Evolutionary conservation across 345 rosid species (phyloP).

Genomic region (Eucalyptus regnans): DNA sequence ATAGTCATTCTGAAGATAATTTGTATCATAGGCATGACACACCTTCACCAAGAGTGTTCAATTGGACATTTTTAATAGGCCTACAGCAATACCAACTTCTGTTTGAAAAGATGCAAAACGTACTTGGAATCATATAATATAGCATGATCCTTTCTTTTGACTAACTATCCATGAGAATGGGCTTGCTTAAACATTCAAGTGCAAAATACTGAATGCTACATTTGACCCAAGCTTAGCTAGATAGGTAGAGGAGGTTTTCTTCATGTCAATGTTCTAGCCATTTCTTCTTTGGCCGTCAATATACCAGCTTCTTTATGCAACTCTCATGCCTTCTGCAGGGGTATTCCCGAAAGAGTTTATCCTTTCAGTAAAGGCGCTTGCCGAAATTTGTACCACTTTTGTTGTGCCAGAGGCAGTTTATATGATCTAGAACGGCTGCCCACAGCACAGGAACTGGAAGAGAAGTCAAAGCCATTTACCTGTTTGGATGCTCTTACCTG

Average conservation of each 20-base stretch:
- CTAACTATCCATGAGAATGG: background rate
- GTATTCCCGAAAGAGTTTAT: slow-evolving; percentile 60
- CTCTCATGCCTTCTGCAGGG: slow-evolving; percentile 24
- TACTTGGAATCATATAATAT: background rate
- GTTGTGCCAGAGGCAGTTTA: slow-evolving; percentile 31
- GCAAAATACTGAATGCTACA: background rate
- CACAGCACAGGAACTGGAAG: slow-evolving; percentile 48
- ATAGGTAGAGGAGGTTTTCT: background rate
- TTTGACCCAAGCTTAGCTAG: background rate
- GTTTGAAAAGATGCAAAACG: background rate
- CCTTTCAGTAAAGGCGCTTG: slow-evolving; percentile 84
- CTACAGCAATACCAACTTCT: background rate
- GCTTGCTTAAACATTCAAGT: background rate
- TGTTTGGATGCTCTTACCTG: slow-evolving; percentile 65
- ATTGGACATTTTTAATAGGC: background rate
- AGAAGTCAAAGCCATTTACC: slow-evolving; percentile 60
- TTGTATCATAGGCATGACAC: background rate
- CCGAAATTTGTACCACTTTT: slow-evolving; percentile 49
- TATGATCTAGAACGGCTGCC: slow-evolving; percentile 56
- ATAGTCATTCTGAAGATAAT: background rate
- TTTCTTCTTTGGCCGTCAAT: background rate
- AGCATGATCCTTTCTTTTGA: background rate
- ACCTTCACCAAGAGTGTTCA: background rate
- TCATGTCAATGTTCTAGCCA: background rate
- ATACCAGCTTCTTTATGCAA: background rate